Conservation (phyloP, 73 alveolate genomes). For the Uronychia binucleata region DNA sequence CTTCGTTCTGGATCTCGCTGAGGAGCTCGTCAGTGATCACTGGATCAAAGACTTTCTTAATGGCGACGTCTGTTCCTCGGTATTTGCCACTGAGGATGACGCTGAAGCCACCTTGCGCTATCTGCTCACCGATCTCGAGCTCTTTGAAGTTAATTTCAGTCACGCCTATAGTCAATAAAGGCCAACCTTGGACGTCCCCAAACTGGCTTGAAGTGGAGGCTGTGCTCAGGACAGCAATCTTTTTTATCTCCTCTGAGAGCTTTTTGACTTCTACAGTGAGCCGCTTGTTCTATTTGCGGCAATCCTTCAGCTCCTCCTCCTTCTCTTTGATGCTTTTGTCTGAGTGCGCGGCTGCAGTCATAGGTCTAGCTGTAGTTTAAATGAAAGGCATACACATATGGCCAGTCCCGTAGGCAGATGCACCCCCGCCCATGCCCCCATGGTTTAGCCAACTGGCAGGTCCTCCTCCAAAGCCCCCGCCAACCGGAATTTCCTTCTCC, state of each 20-base stretch:
- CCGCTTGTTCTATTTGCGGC: too few species aligned
- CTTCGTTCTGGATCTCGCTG: constrained; percentile 94
- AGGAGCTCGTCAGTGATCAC: constrained; percentile 88
- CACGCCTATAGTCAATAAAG: constrained; percentile 16
- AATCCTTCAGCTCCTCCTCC: too few species aligned
- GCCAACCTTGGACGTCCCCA: constrained; percentile 52
- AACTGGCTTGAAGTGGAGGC: constrained; percentile 45
- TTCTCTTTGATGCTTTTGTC: background rate
- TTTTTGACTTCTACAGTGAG: constrained; percentile 1
- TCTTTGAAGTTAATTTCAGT: constrained; percentile 77
- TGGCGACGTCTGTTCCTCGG: constrained; percentile 93
- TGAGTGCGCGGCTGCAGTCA: background rate
- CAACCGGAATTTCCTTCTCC: background rate
- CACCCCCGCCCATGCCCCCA: background rate
- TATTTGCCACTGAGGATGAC: constrained; percentile 90
- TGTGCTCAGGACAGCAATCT: constrained; percentile 8
- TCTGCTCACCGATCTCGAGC: constrained; percentile 80
- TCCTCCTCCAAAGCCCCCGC: background rate
- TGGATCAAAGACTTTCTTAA: constrained; percentile 96
- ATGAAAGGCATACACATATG: too few species aligned
- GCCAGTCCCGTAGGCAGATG: too few species aligned
- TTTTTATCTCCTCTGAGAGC: constrained; percentile 31
- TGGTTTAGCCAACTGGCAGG: background rate
- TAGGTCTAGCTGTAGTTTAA: background rate
- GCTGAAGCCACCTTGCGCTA: constrained; percentile 97